Base-by-base conservation (phyloP, 2,329 filamentous ascomycete species). In the Ascochyta pisi region DNA sequence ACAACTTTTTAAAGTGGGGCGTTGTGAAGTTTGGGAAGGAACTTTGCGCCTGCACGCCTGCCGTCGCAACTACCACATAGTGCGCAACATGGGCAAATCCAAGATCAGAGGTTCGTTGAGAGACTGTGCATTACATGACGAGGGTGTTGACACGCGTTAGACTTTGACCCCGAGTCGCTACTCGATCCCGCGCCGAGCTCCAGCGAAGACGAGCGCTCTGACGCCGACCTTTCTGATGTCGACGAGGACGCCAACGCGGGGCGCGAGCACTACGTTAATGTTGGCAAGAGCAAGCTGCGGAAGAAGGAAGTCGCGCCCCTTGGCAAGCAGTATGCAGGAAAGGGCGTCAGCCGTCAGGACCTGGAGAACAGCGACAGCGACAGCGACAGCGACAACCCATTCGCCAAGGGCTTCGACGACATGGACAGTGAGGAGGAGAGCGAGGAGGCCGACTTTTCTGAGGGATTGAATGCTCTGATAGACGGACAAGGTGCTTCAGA, bases 221-320 rank as follows among this genome's bases (percentile, higher is more conserved):
- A 80, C 46, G 85, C 82, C 40, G 82, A 76, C 5, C 13, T 60
- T 12, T 72, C 69, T 15, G 77, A 75, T 22, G 53, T 75, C 65
- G 35, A 69, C 43, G 37, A 69, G 48, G 75, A 82, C 64, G 79
- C 73, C 10, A 77, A 84, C 57, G 82, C 82, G 10, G 92, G 89
- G 19, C 89, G 93, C 29, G 94, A 96, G 68, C 94, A 98, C 73
- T 98, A 98, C 72, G 84, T 90, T 39, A 77, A 83, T 48, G 91
- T 96, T 29, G 89, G 88, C 82, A 95, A 93, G 81, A 95, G 89
- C 78, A 94, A 90, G 73, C 80, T 97, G 64, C 87, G 92, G 62
- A 88, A 91, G 70, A 86, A 86, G 54, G 87, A 91, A 31, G 82
- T 83, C 23, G 77, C 88, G 16, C 78, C 85, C 0, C 81, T 97